These are phyloP conservation scores for Chytriomyces hyalinus DNA, from an alignment of 192 early-diverging fungal genomes.

Conservation along the genomic window DNA sequence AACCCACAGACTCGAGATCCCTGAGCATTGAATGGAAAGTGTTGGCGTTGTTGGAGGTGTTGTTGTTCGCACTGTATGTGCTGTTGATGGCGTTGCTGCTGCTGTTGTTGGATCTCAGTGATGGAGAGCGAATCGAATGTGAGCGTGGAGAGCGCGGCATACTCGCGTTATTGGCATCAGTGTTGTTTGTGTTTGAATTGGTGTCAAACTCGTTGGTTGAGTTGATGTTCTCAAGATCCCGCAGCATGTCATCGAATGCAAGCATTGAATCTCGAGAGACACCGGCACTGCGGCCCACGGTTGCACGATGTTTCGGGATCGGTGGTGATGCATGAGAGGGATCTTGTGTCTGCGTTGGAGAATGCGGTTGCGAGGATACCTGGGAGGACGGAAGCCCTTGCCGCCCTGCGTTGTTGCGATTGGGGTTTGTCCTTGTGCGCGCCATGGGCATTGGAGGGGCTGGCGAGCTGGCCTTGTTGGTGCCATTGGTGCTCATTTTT, in stretches of 20 bases:
- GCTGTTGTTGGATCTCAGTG: neutral
- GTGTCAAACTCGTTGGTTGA: neutral
- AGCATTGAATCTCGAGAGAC: neutral
- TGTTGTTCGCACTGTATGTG: neutral
- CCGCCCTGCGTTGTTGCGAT: too few relatives aligned
- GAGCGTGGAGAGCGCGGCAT: neutral
- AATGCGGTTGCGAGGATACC: too few relatives aligned
- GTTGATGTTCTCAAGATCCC: conserved; percentile 16
- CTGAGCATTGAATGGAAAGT: conserved; percentile 3
- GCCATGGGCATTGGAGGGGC: too few relatives aligned
- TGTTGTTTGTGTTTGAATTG: neutral
- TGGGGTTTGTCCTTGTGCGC: too few relatives aligned
- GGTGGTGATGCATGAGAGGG: too few relatives aligned
- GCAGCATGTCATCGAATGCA: conserved; percentile 24
- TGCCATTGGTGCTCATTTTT: too few relatives aligned
- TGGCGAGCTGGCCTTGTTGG: too few relatives aligned
- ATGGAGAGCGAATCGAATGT: neutral
- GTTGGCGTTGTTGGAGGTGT: neutral
- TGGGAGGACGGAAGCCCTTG: too few relatives aligned
- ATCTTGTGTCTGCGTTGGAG: too few relatives aligned
- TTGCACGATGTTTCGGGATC: too few relatives aligned
- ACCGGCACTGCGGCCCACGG: neutral
- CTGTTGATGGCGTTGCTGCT: neutral
- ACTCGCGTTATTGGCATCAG: neutral
- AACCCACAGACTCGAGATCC: neutral